phyloP scores from a whole-genome alignment of 1,284 basidiomycete species.

The Rhodotorula sp. region DNA sequence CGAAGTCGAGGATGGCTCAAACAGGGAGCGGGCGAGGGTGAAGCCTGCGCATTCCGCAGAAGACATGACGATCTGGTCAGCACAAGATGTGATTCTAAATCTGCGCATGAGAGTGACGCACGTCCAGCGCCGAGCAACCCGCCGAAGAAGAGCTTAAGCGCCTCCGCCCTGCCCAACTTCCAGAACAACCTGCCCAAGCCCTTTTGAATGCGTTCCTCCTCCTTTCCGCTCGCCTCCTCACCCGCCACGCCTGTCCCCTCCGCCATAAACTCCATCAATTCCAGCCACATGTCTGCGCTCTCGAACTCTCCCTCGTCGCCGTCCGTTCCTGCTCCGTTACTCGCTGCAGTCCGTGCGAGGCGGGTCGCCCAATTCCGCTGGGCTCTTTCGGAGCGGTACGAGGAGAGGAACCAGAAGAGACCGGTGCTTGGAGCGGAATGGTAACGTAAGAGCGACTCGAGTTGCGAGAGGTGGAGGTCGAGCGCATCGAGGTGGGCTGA shows the following conservation, averaged over 20 bases:
- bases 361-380: constrained; percentile 82
- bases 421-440: constrained; percentile 63
- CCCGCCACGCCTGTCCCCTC: constrained; percentile 51
- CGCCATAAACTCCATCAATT: constrained; percentile 81
- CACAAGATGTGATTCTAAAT: fast-evolving
- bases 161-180: constrained; percentile 64
- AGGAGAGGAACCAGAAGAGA: constrained; percentile 79
- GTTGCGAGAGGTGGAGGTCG: constrained; percentile 88
- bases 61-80: constrained; percentile 5
- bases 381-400: constrained; percentile 61
- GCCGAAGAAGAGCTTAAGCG: constrained; percentile 73
- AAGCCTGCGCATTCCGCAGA: constrained; percentile 60
- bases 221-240: constrained; percentile 36
- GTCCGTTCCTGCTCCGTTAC: constrained; percentile 23
- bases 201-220: constrained; percentile 41
- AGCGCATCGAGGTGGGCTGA: constrained; percentile 81
- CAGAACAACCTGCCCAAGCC: constrained; percentile 66
- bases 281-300: constrained; percentile 74
- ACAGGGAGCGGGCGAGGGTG: constrained; percentile 65
- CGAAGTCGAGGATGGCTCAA: constrained; percentile 59
- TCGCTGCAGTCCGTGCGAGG: constrained; percentile 71
- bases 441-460: constrained; percentile 85
- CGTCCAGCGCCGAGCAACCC: constrained; percentile 80
- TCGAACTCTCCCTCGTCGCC: constrained; percentile 52
- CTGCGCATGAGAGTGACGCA: constrained; percentile 55